A percentile compares a stretch with the other conserved stretches of the same genome.
Conservation (phyloP, 148 eudicot species). For the Fagopyrum tataricum region DNA sequence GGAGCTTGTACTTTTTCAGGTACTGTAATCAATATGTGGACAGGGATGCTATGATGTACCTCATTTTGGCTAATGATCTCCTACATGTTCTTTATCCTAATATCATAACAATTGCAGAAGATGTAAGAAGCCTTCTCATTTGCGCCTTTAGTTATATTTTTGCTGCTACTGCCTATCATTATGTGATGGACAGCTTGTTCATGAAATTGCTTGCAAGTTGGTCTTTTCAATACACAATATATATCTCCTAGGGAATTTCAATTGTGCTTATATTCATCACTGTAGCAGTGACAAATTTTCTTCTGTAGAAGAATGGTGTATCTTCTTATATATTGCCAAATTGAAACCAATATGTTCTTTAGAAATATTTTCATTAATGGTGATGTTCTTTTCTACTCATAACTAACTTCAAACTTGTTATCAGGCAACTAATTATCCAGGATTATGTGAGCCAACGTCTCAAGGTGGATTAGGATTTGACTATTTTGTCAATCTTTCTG, state of each 20-base stretch:
- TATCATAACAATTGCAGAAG: constrained; percentile 91
- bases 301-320: not conserved
- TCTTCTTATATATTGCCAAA: not conserved
- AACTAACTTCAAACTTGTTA: not conserved
- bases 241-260: no score
- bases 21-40: constrained; percentile 95
- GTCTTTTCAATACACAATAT: no score
- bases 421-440: constrained; percentile 87
- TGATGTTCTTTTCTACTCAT: not conserved
- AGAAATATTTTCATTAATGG: not conserved
- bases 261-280: no score
- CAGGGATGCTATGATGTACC: constrained; percentile 77
- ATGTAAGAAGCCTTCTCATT: constrained; percentile 43
- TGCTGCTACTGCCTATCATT: not conserved
- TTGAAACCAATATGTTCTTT: not conserved
- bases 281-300: not conserved
- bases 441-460: constrained; percentile 81
- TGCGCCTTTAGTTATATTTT: not conserved
- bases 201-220: not conserved
- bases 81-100: constrained; percentile 86
- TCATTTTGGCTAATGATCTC: constrained; percentile 83
- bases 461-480: constrained; percentile 99
- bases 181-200: not conserved
- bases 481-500: constrained; percentile 81
- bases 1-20: constrained; percentile 37